phyloP scores from a whole-genome alignment of 805 yeast species.

The Yarrowia sp. region DNA sequence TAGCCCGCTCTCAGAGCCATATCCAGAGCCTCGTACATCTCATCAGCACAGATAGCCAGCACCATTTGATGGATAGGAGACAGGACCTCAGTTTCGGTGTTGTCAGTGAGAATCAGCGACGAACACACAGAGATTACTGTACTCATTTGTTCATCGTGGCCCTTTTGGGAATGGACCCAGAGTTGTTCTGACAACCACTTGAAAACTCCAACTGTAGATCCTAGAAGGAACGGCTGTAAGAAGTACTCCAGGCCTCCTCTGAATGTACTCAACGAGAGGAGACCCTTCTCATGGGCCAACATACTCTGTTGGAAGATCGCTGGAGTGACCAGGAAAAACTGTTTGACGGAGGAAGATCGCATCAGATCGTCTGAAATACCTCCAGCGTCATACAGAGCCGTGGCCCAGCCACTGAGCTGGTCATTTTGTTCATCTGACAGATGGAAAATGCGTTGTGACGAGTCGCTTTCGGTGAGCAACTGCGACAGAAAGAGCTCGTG shows the following conservation, averaged over 20 bases:
- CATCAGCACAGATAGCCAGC: slow-evolving; percentile 47
- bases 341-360: slow-evolving; percentile 67
- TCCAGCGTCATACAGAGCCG: slow-evolving; percentile 78
- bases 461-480: slow-evolving; percentile 41
- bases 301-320: slow-evolving; percentile 75
- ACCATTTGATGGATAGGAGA: slow-evolving; percentile 55
- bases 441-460: slow-evolving; percentile 38
- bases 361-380: slow-evolving; percentile 88
- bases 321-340: slow-evolving; percentile 73
- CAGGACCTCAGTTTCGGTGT: slow-evolving; percentile 55
- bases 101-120: slow-evolving; percentile 54
- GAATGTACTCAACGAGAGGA: slow-evolving; percentile 65
- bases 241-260: slow-evolving; percentile 86
- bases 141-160: slow-evolving; percentile 42
- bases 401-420: slow-evolving; percentile 72
- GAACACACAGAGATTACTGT: slow-evolving; percentile 51
- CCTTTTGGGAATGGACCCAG: slow-evolving; percentile 43
- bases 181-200: slow-evolving; percentile 58
- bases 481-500: slow-evolving; percentile 39
- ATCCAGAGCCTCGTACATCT: slow-evolving; percentile 44
- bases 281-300: slow-evolving; percentile 61
- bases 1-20: slow-evolving; percentile 39
- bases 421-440: slow-evolving; percentile 45
- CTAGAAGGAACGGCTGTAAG: slow-evolving; percentile 75
- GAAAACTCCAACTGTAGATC: slow-evolving; percentile 61